Conservation (phyloP, 495 filamentous ascomycete species). For the Penicillium soppii region DNA sequence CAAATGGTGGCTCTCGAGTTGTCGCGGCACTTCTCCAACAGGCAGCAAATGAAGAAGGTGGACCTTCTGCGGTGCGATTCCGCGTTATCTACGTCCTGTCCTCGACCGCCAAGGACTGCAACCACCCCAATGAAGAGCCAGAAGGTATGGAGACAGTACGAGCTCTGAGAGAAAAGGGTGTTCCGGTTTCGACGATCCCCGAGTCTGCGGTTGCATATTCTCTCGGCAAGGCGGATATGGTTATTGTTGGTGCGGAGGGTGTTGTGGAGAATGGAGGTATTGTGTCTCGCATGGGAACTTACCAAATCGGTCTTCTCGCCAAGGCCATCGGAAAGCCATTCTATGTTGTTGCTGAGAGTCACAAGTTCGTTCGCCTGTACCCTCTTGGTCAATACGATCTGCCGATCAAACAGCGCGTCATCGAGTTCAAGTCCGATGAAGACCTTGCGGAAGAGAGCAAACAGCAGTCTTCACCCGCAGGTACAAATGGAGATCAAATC, state of each 20-base stretch:
- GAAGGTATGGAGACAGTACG: slow-evolving; percentile 64
- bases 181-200: slow-evolving; percentile 82
- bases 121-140: slow-evolving; percentile 38
- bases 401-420: slow-evolving; percentile 70
- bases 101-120: slow-evolving; percentile 29
- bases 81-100: slow-evolving; percentile 77
- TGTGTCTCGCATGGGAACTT: slow-evolving; percentile 86
- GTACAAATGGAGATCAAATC: slow-evolving; percentile 16
- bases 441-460: slow-evolving; percentile 45
- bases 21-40: slow-evolving; percentile 72
- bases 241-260: slow-evolving; percentile 91
- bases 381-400: slow-evolving; percentile 77
- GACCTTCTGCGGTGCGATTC: slow-evolving; percentile 64
- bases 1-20: slow-evolving; percentile 82
- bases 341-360: slow-evolving; percentile 90
- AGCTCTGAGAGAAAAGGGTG: slow-evolving; percentile 66
- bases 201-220: slow-evolving; percentile 80
- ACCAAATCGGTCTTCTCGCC: slow-evolving; percentile 81
- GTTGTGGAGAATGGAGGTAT: slow-evolving; percentile 93
- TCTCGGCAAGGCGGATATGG: slow-evolving; percentile 76
- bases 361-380: slow-evolving; percentile 87
- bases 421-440: slow-evolving; percentile 63
- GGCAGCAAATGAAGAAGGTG: slow-evolving; percentile 64
- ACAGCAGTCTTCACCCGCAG: slow-evolving; percentile 18
- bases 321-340: slow-evolving; percentile 77